These are phyloP conservation scores for Cafeteria roenbergensis DNA, from an alignment of 108 stramenopile genomes.

Conservation along the genomic window DNA sequence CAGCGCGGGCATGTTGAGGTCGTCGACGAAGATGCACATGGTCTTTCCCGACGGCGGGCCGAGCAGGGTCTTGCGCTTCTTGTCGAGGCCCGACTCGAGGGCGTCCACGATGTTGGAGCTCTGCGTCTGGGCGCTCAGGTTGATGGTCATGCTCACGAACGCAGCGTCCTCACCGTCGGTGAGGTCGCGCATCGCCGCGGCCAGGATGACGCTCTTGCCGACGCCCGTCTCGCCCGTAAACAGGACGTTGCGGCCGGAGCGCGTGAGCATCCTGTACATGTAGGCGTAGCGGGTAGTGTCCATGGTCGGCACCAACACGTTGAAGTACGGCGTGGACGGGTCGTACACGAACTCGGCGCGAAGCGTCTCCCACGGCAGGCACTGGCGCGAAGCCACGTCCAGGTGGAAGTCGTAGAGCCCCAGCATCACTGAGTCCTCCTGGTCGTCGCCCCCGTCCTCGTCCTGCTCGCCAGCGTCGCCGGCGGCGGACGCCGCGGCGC, in stretches of 20 bases:
- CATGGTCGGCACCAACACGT: conserved; percentile 39
- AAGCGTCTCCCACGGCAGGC: conserved; percentile 29
- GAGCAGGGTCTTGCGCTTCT: conserved; percentile 44
- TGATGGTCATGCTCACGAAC: conserved; percentile 34
- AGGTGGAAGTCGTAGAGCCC: conserved; percentile 30
- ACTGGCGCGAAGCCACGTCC: conserved; percentile 19
- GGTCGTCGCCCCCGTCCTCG: no score
- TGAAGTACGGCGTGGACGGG: conserved; percentile 34
- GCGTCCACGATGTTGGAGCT: conserved; percentile 33
- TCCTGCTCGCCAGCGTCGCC: no score
- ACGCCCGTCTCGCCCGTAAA: conserved; percentile 45
- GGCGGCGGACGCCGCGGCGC: no score
- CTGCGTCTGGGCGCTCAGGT: conserved; percentile 45
- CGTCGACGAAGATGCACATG: conserved; percentile 50
- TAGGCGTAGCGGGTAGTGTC: conserved; percentile 38
- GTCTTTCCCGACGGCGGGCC: conserved; percentile 43
- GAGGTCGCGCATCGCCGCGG: conserved; percentile 25
- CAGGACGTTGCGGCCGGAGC: background rate
- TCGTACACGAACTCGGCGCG: conserved; percentile 29
- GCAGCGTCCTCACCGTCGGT: conserved; percentile 10
- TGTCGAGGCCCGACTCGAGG: conserved; percentile 44
- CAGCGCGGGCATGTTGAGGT: conserved; percentile 51
- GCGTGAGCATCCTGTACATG: conserved; percentile 3
- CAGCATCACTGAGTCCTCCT: no score
- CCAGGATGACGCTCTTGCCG: conserved; percentile 44